Conservation (phyloP, 1,284 basidiomycete species). For the Spongispora temasekensis region DNA sequence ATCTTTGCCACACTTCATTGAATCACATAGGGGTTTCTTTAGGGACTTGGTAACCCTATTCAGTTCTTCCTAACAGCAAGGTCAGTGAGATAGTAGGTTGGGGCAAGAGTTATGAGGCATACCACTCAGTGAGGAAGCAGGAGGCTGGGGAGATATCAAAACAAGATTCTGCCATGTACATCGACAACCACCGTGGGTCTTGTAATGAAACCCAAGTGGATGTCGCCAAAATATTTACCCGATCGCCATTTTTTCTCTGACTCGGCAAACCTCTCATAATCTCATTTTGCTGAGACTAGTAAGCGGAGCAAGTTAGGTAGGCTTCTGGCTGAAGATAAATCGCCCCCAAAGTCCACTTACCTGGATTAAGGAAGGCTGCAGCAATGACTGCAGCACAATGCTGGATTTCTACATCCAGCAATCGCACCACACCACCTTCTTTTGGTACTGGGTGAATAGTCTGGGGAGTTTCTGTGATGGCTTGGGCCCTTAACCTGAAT, state of each 20-base stretch:
- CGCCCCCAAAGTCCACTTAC: background rate
- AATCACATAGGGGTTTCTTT: background rate
- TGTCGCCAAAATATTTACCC: background rate
- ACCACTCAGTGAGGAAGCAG: background rate
- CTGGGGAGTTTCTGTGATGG: background rate
- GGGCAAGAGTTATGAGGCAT: background rate
- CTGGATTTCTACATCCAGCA: background rate
- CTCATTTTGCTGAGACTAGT: background rate
- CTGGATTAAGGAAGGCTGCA: background rate
- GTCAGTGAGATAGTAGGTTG: background rate
- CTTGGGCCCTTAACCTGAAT: background rate
- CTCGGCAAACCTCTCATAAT: background rate
- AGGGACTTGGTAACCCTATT: background rate
- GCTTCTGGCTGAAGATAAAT: background rate
- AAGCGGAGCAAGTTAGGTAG: background rate
- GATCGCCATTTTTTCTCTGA: background rate
- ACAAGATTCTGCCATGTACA: background rate
- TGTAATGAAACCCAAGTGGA: background rate
- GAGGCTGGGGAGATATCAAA: background rate
- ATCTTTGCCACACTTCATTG: background rate
- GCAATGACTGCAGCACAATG: background rate
- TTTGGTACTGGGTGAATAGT: background rate
- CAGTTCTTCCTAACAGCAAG: background rate
- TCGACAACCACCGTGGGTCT: background rate
- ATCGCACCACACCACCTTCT: background rate